A percentile compares a stretch with the other conserved stretches of the same genome.
These are phyloP conservation scores for Neurospora sublineolata DNA, from an alignment of 495 filamentous ascomycete species.

Conservation along the genomic window DNA sequence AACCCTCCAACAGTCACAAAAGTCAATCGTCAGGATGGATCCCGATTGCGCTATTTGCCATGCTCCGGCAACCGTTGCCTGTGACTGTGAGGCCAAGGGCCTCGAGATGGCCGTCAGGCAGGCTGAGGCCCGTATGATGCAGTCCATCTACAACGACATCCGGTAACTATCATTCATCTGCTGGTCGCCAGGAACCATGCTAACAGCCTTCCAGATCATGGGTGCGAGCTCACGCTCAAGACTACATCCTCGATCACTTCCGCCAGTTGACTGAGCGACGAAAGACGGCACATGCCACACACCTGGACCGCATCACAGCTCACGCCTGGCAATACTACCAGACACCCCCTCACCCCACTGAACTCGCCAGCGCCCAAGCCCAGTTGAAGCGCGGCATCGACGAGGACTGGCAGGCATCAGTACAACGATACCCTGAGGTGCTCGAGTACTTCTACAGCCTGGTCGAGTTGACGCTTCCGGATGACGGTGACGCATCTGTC, in stretches of 20 bases:
- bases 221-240: constrained; percentile 58
- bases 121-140: constrained; percentile 53
- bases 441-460: constrained; percentile 61
- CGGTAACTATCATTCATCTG: constrained; percentile 33
- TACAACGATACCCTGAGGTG: constrained; percentile 61
- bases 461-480: constrained; percentile 47
- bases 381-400: constrained; percentile 57
- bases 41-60: constrained; percentile 64
- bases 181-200: constrained; percentile 1
- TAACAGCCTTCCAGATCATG: constrained; percentile 40
- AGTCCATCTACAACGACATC: constrained; percentile 49
- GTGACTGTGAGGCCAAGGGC: constrained; percentile 59
- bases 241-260: constrained; percentile 61
- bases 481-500: constrained; percentile 40
- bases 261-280: constrained; percentile 46
- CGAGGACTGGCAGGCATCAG: constrained; percentile 59
- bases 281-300: constrained; percentile 42
- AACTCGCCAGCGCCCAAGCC: constrained; percentile 47
- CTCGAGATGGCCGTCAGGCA: constrained; percentile 55
- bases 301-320: constrained; percentile 45
- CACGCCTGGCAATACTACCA: constrained; percentile 47
- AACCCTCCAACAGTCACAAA: constrained; percentile 23
- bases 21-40: constrained; percentile 47
- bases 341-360: constrained; percentile 41
- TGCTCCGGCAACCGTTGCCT: constrained; percentile 47